Evolutionary conservation across 2,329 filamentous ascomycete genomes (phyloP).

Genomic region (Exserohilum turcica): DNA sequence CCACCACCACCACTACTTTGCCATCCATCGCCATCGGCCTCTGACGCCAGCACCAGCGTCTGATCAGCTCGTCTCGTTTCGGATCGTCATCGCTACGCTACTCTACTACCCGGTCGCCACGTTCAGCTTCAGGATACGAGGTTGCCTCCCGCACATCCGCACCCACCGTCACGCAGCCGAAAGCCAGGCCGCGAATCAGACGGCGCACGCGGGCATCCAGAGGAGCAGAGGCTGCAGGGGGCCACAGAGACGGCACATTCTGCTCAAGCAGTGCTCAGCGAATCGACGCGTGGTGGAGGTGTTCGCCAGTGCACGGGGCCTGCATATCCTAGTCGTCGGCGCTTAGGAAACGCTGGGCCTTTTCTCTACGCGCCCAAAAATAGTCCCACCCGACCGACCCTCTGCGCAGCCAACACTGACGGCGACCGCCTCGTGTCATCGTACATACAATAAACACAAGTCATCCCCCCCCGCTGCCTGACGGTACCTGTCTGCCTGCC

Average conservation of each 20-base stretch:
- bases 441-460: constrained; percentile 42
- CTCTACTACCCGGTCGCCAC: constrained; percentile 32
- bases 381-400: constrained; percentile 31
- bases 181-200: constrained; percentile 34
- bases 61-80: constrained; percentile 42
- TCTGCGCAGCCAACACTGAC: constrained; percentile 42
- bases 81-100: too few species aligned
- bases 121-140: constrained; percentile 28
- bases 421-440: constrained; percentile 31
- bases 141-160: constrained; percentile 32
- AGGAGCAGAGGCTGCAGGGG: constrained; percentile 42
- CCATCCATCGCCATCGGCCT: too few species aligned
- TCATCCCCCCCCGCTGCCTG: constrained; percentile 34
- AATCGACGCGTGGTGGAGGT: constrained; percentile 23
- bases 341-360: constrained; percentile 37
- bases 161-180: constrained; percentile 34
- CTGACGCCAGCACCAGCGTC: constrained; percentile 27
- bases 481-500: constrained; percentile 32
- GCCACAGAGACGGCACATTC: constrained; percentile 44
- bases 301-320: constrained; percentile 27
- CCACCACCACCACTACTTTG: constrained; percentile 5
- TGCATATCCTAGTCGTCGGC: constrained; percentile 27
- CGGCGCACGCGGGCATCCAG: constrained; percentile 16
- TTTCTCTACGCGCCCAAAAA: constrained; percentile 39
- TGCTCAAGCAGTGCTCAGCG: constrained; percentile 36